Base-by-base conservation (phyloP, 257 asterid species). In the Knoxia roxburghii region DNA sequence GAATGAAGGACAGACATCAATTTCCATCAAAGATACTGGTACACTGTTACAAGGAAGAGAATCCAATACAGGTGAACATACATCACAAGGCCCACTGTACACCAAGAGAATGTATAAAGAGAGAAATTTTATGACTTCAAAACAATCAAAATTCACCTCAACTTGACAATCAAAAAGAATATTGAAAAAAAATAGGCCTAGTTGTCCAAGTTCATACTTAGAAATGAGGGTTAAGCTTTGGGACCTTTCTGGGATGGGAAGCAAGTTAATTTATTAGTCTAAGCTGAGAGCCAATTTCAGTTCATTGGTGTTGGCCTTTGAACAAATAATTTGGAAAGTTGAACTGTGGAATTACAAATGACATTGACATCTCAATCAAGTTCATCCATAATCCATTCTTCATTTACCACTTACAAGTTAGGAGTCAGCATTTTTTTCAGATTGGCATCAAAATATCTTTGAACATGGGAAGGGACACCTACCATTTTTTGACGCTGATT, bases 401-500 rank as follows among this genome's bases (percentile, higher is more conserved):
- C 35, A 37, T 37, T 56, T 29, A 6, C 14, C 8, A 15, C 10
- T 29, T 15, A 21, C n/a, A 18, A 64, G 46, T 10, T 33, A 18
- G 29, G 18, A 6, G 18, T 53, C 40, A 14, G 49, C 14, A 54
- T 54, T 55, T 48, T 7, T 0, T 48, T 20, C 33, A 20, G 8
- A 27, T 12, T 40, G 11, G 26, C 6, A 6, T 30, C 12, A 56
- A 9, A 41, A 5, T 57, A 1, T 13, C 35, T 57, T n/a, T 2
- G 6, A 6, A 43, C 15, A 30, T 0, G 37, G 4, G 37, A 10
- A 53, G 33, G 21, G 52, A 61, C 40, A 65, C 86, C 73, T 74
- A 94, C 99, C 95, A 94, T 82, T 74, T 94, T 94, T 79, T 94
- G 99, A 32, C 99, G 95, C 72, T 91, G 99, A 81, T 94, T 94